Base-by-base conservation (phyloP, 371 early-diverging fungal genomes). In the Apophysomyces trapeziformis region DNA sequence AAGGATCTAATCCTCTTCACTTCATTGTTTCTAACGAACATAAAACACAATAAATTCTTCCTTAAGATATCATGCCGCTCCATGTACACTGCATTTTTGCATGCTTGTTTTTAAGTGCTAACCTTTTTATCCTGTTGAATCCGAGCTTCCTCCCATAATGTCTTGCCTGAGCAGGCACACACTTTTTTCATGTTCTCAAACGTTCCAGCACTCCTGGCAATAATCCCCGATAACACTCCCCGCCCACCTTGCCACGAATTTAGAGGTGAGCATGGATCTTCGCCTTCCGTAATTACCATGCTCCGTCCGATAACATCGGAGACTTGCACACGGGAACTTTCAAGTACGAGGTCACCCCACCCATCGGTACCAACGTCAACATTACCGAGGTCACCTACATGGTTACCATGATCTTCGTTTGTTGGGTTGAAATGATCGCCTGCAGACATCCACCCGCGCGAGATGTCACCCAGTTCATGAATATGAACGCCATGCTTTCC, bases 241-340 rank as follows among this genome's bases (percentile, higher is more conserved):
- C 75, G 71, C 7, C 89, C 89, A 57, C 87, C 47, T 47, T 84
- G 56, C 71, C 68, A 7, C 87, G 87, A 68, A 84, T 81, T 16
- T 65, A 65, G 45, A 73, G 74, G 38, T 73, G 72, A 5, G 32
- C 58, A 50, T 36, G 43, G 44, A 63, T 86, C 87, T 26, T 67
- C 71, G 7, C 67, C 68, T 38, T 74, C 77, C 7, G 82, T 78
- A 2, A 94, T 68, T 7, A 92, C 90, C 79, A 94, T 82, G 38
- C 91, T 90, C 59, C 95, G 74, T n/a, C 95, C 95, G 71, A 95
- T 91, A 58, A 93, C 73, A 67, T 94, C 93, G 87, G 91, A 90
- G 5, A 94, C 89, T 70, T 85, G 85, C 59, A 92, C 72, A 38
- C 85, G 77, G 35, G 62, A 64, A 12, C 84, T 83, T 70, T 95